These are phyloP conservation scores for Centaurea solstitialis DNA, from an alignment of 129 eudicot genomes.

Conservation along the genomic window DNA sequence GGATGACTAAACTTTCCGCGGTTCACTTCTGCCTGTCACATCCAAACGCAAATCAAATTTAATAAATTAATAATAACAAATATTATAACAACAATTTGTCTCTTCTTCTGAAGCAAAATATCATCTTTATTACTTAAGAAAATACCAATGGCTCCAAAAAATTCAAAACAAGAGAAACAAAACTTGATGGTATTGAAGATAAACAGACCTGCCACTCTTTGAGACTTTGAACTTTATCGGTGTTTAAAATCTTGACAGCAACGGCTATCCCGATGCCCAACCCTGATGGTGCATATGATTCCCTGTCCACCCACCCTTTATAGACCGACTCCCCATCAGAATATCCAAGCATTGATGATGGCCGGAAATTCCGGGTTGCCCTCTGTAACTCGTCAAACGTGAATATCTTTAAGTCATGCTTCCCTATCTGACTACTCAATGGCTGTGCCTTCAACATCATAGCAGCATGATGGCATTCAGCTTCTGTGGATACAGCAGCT, in stretches of 20 bases:
- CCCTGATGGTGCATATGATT: constrained; percentile 18
- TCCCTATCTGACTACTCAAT: not conserved
- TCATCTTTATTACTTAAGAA: not conserved
- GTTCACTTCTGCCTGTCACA: constrained; percentile 22
- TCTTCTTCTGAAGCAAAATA: constrained; percentile 1
- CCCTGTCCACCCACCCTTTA: constrained; percentile 27
- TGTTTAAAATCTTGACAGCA: constrained; percentile 19
- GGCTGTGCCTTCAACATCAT: not conserved
- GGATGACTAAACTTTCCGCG: constrained; percentile 23
- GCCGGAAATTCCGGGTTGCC: constrained; percentile 25
- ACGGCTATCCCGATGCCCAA: constrained; percentile 15
- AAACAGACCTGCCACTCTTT: constrained; percentile 30
- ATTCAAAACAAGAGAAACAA: not conserved
- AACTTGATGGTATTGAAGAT: too few species aligned
- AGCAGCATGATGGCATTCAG: not conserved
- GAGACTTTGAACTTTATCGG: constrained; percentile 17
- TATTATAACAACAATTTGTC: constrained; percentile 1
- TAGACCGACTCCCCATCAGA: constrained; percentile 18
- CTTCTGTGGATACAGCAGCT: not conserved
- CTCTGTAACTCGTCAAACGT: constrained; percentile 14
- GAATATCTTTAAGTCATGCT: constrained; percentile 16
- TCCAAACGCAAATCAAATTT: not conserved
- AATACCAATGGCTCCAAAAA: not conserved
- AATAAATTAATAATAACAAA: not conserved
- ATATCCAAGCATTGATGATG: constrained; percentile 21